phyloP scores from a whole-genome alignment of 805 yeast species.

The Debaryomyces maramus region DNA sequence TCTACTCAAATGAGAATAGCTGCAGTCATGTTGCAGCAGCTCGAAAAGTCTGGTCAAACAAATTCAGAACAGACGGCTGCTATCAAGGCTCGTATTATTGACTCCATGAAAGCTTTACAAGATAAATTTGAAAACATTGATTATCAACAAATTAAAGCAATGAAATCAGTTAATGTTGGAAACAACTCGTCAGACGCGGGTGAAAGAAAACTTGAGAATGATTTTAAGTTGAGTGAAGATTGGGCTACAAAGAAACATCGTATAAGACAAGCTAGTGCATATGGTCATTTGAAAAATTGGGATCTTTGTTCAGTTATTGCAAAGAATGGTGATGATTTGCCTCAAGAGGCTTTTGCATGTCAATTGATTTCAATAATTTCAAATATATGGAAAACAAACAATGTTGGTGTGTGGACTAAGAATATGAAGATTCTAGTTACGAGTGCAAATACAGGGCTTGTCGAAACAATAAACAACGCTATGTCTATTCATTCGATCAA shows the following conservation, averaged over 20 bases:
- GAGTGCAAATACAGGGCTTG: slow-evolving; percentile 86
- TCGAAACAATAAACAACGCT: slow-evolving; percentile 95
- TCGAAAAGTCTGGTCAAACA: slow-evolving; percentile 73
- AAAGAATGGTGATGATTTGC: slow-evolving; percentile 91
- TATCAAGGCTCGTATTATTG: slow-evolving; percentile 25
- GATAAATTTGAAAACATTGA: slow-evolving; percentile 41
- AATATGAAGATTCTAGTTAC: slow-evolving; percentile 91
- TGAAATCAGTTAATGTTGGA: slow-evolving; percentile 55
- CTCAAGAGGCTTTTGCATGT: slow-evolving; percentile 98
- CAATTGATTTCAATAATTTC: slow-evolving; percentile 88
- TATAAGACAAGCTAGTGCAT: slow-evolving; percentile 73
- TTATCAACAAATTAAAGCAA: slow-evolving; percentile 44
- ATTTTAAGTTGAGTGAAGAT: slow-evolving; percentile 90
- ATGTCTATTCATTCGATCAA: slow-evolving; percentile 92
- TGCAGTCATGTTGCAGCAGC: slow-evolving; percentile 87
- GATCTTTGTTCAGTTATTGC: slow-evolving; percentile 94
- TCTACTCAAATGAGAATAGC: slow-evolving; percentile 97
- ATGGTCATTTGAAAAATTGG: slow-evolving; percentile 90
- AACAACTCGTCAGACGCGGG: slow-evolving; percentile 63
- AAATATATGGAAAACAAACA: slow-evolving; percentile 72
- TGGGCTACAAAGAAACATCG: slow-evolving; percentile 83
- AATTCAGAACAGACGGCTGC: slow-evolving; percentile 36
- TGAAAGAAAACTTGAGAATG: slow-evolving; percentile 88
- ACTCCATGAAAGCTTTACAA: slow-evolving; percentile 38
- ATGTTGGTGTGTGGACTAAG: slow-evolving; percentile 85